Evolutionary conservation across 2,329 filamentous ascomycete genomes (phyloP).

Genomic region (Phialemoniopsis sp.): DNA sequence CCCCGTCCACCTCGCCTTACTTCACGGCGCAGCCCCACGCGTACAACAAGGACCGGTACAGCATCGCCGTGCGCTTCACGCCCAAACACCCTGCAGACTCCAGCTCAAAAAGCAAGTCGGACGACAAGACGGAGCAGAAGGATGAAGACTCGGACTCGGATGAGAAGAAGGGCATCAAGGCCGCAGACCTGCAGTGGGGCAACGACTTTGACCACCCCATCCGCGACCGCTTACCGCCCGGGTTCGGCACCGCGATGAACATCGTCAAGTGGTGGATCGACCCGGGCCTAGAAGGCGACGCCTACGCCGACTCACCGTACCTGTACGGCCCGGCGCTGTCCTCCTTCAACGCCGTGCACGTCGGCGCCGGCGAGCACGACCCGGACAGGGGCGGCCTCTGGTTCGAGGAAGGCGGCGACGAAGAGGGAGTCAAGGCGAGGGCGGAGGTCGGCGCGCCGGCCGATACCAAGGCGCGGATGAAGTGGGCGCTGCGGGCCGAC

Average conservation of each 20-base stretch:
- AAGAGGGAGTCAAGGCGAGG: conserved; percentile 44
- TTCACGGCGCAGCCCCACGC: conserved; percentile 68
- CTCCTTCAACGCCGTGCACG: conserved; percentile 72
- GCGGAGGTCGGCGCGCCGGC: conserved; percentile 44
- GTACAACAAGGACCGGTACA: conserved; percentile 72
- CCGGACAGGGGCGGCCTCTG: conserved; percentile 46
- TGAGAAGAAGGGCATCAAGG: conserved; percentile 50
- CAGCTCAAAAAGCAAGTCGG: conserved; percentile 2
- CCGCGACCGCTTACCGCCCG: conserved; percentile 72
- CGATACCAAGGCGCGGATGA: conserved; percentile 49
- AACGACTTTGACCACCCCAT: conserved; percentile 96
- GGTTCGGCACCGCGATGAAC: conserved; percentile 78
- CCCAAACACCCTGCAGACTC: conserved; percentile 49
- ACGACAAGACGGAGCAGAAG: conserved; percentile 12
- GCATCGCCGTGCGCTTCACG: conserved; percentile 73
- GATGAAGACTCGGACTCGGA: conserved; percentile 9
- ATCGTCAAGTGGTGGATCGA: conserved; percentile 91
- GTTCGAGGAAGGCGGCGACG: conserved; percentile 64
- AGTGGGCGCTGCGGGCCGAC: conserved; percentile 48
- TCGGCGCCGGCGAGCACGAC: conserved; percentile 52
- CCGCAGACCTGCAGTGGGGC: conserved; percentile 77
- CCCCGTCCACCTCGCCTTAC: conserved; percentile 70
- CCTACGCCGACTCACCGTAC: conserved; percentile 81
- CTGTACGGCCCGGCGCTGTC: conserved; percentile 79
- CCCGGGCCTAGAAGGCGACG: conserved; percentile 84